Percentiles rank a stretch among this genome's conserved stretches.
Evolutionary conservation across 2,329 filamentous ascomycete species (phyloP).

Genomic region (Apiospora phragmitis): DNA sequence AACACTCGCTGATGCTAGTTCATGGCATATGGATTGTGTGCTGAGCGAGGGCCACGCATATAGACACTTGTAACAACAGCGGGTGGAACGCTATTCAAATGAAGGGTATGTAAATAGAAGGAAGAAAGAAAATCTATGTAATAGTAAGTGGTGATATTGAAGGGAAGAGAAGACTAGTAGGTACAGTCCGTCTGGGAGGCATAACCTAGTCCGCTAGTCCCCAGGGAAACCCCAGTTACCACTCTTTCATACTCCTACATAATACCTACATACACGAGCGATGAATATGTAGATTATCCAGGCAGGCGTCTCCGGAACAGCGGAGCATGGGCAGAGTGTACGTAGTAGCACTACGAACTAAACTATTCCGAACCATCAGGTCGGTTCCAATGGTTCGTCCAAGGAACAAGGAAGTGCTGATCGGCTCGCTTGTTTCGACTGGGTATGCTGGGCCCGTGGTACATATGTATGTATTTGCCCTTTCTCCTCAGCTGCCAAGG

Average conservation of each 20-base stretch:
- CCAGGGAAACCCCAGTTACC: slow-evolving; percentile 7
- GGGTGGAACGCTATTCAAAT: background rate
- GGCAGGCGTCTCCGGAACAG: background rate
- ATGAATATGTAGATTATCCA: no score
- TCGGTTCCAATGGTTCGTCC: background rate
- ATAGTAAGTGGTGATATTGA: background rate
- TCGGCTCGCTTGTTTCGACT: background rate
- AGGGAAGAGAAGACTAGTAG: background rate
- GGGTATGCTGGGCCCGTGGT: background rate
- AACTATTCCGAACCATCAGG: background rate
- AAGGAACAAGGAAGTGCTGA: background rate
- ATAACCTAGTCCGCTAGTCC: background rate
- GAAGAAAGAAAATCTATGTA: background rate
- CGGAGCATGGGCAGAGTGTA: background rate
- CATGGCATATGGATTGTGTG: background rate
- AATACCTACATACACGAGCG: background rate
- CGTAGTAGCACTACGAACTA: background rate
- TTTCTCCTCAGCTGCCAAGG: no score
- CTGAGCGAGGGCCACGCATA: background rate
- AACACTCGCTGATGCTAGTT: background rate
- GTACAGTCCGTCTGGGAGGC: background rate
- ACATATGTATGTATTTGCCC: background rate
- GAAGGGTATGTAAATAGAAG: no score
- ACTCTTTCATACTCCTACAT: background rate
- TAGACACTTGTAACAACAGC: background rate